Conservation (phyloP, 2,329 filamentous ascomycete genomes). For the Ophiostoma fasciatum region DNA sequence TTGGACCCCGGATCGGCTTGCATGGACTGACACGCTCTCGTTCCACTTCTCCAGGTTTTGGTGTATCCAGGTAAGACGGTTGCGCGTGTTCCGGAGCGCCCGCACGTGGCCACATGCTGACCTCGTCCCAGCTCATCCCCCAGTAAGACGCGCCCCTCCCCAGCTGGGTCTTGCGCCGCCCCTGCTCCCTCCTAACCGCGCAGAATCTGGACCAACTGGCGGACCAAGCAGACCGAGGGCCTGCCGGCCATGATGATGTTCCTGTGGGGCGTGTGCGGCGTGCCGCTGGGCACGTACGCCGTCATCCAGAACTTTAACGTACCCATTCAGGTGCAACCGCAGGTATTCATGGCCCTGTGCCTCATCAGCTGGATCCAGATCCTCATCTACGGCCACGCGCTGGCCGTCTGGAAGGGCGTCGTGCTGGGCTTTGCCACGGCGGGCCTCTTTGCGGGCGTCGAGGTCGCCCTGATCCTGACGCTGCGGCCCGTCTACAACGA, state of each 20-base stretch:
- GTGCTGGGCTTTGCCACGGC: constrained; percentile 24
- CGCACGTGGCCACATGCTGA: no score
- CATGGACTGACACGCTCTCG: neutral
- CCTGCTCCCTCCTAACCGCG: neutral
- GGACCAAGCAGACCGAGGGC: constrained; percentile 44
- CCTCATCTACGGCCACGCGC: constrained; percentile 23
- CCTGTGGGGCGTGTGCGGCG: constrained; percentile 40
- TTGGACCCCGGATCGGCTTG: no score
- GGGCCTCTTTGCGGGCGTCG: constrained; percentile 33
- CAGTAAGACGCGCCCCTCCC: constrained; percentile 12
- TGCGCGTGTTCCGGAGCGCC: no score
- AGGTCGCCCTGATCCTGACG: constrained; percentile 41
- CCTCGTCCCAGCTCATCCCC: constrained; percentile 15
- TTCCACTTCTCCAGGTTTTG: constrained; percentile 18
- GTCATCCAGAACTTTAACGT: constrained; percentile 27
- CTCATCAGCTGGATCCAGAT: constrained; percentile 25
- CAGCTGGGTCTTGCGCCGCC: neutral
- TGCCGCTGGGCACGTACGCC: constrained; percentile 26
- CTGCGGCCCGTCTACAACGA: constrained; percentile 39
- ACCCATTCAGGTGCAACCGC: constrained; percentile 28
- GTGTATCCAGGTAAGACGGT: constrained; percentile 23
- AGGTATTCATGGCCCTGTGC: constrained; percentile 24
- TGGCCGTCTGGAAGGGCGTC: constrained; percentile 30
- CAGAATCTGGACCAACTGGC: constrained; percentile 46
- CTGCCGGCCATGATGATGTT: constrained; percentile 47